Base-by-base conservation (phyloP, 257 asterid genomes). In the Solanum sejunctum region DNA sequence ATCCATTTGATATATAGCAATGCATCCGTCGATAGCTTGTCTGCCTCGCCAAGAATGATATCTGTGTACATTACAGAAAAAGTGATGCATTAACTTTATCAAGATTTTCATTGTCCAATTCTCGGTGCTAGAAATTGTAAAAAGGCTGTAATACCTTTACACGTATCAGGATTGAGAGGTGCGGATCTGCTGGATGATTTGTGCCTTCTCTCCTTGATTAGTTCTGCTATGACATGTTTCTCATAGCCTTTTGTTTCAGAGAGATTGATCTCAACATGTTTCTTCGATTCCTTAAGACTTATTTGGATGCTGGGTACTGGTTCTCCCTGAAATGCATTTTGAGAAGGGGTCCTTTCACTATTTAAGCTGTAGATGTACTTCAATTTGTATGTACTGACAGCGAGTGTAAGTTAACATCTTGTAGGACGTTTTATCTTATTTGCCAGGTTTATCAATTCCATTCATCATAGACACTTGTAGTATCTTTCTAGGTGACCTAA, bases 211-310 rank as follows among this genome's bases (percentile, higher is more conserved):
- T 91, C 97, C 70, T 91, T 92, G 91, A 93, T 92, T 39, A 95
- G 94, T 84, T 95, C 94, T 75, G 89, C 93, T 80, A 95, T 89
- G 83, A 93, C 86, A 81, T 95, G 94, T 88, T 93, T 93, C 87
- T 95, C 98, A 51, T 95, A 95, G 43, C 98, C 98, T 87, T 88
- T 92, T 61, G 93, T 89, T 67, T 93, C 97, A 18, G 97, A 91
- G 84, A 94, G 93, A 88, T 94, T 91, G 70, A 94, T 88, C 90
- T 94, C 98, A 12, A 92, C 84, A 84, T 93, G 98, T 83, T 83
- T 91, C 58, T 88, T 63, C 83, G 97, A 94, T 85, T 83, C 92
- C 92, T 83, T 89, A 82, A 93, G 80, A 51, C 89, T 92, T 49
- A 93, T 97, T 9, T 55, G 70, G 90, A 95, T 92, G 88, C 98